Base-by-base conservation (phyloP, 441 rosid genomes). In the Erodium texanum region DNA sequence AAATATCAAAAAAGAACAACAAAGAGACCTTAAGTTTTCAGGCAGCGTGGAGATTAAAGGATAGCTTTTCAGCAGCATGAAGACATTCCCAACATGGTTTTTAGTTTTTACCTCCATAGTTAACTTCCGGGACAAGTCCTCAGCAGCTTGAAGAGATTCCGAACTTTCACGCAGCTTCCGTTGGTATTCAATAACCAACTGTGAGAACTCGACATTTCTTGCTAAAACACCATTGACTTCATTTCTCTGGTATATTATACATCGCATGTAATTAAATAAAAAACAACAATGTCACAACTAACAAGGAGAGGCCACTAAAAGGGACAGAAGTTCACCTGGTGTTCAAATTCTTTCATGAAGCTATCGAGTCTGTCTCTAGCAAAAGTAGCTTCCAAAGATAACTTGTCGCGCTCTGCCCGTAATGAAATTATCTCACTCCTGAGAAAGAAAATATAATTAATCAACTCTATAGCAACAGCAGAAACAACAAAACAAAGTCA, bases 161-260 rank as follows among this genome's bases (percentile, higher is more conserved):
- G 92, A 83, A 83, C 82, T 83, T 82, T 90, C 98, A 45, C 90
- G 97, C 61, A 92, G 70, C 82, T 82, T 92, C 66, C 86, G 83
- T 76, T 95, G 98, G 74, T 86, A 90, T 71, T 90, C 93, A 64
- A 92, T 75, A 29, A 92, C 83, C 73, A 95, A 75, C 71, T 86
- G 96, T 34, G 98, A 82, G 70, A 92, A 87, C 82, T 95, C 98
- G 73, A 88, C 94, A 79, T 95, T 95, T 78, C 97, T 85, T 62
- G 97, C 82, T 76, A 86, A 72, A 69, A 87, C 79, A 66, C 87
- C 81, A 70, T 84, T 82, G 50, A 79, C 78, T 78, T 92, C 93
- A 76, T 75, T 82, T 77, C 87, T 88, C 99, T 95, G 82, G 74
- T n/a, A 73, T 24, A 24, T 66, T 66, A 76, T 34, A 27, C 43